Evolutionary conservation across 257 asterid genomes (phyloP), one percentile per base, ranked within the genome.

Genomic region (Orobanche coerulescens): DNA sequence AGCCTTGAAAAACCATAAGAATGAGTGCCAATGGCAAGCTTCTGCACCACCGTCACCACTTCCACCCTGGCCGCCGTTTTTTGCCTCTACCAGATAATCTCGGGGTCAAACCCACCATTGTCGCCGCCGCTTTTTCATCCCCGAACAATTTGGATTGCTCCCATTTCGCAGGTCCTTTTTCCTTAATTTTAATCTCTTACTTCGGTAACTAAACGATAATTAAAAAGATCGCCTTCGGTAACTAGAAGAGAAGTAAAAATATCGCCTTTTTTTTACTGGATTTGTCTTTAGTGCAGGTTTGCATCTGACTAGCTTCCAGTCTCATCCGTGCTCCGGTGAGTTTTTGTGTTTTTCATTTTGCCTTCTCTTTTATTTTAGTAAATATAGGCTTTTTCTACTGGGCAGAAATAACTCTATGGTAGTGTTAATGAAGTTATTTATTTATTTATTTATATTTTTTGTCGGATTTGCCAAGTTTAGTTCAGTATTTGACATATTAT

Each of bases 301-400:
- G 67, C 68, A 71, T 18, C 37, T 65, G 25, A 50, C 62, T 2
- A 60, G 48, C 69, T 57, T 40, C 50, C 58, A 44, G 11, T 34
- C 40, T 73, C 65, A 43, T 55, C 66, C 31, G 57, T 44, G 40
- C 30, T 65, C 71, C 51, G 74, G 82, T 79, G 59, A 64, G 78
- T 51, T 69, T 60, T 19, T 22, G 19, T 6, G 22, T 10, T 5
- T 24, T 55, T 30, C 11, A 14, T 23, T 61, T 18, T 14, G 2
- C 28, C 6, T 13, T 19, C 5, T 36, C 42, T 58, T 30, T 14
- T 25, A 1, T 61, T 13, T 30, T 60, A 18, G 34, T 43, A 10
- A 9, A 33, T 42, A 14, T 19, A 13, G 33, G 12, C 15, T 2
- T 55, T 26, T 5, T 57, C 15, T 24, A 0, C 40, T 24, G 0